Evolutionary conservation across 805 yeast species (phyloP).

Genomic region (Myxozyma neotropica): DNA sequence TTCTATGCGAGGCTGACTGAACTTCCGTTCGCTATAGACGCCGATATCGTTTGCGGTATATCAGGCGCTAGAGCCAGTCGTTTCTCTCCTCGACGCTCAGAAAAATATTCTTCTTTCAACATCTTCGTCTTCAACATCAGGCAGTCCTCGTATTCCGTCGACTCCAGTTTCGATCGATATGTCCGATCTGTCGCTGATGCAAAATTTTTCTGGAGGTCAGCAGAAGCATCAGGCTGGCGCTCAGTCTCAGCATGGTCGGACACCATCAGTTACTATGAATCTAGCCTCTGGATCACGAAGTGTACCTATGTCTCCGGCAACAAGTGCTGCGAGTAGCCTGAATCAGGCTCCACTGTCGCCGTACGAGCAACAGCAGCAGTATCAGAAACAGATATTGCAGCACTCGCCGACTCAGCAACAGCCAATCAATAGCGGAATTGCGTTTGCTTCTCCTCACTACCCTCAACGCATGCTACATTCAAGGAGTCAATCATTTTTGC

Average conservation of each 20-base stretch:
- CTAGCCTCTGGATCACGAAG: neutral
- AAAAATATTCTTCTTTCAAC: neutral
- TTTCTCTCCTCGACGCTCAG: slow-evolving; percentile 8
- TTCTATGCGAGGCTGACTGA: neutral
- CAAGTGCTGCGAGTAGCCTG: neutral
- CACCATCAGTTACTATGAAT: neutral
- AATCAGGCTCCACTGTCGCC: neutral
- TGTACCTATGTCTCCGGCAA: slow-evolving; percentile 4
- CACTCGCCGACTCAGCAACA: slow-evolving; percentile 1
- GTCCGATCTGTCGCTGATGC: slow-evolving; percentile 11
- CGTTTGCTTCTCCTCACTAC: neutral
- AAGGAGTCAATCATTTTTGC: neutral
- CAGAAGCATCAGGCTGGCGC: too few relatives aligned
- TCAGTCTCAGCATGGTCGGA: neutral
- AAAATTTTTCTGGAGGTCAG: slow-evolving; percentile 2
- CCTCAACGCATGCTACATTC: neutral
- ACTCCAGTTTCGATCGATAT: slow-evolving; percentile 2
- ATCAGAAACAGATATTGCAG: neutral
- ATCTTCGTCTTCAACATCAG: neutral
- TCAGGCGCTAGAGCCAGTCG: slow-evolving; percentile 16
- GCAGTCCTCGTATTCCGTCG: neutral
- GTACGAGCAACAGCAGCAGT: neutral
- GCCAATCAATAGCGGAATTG: neutral
- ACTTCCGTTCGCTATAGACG: slow-evolving; percentile 4
- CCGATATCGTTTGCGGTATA: slow-evolving; percentile 24